phyloP scores from a whole-genome alignment of 2,329 filamentous ascomycete genomes.

The Colletotrichum euphorbiae region DNA sequence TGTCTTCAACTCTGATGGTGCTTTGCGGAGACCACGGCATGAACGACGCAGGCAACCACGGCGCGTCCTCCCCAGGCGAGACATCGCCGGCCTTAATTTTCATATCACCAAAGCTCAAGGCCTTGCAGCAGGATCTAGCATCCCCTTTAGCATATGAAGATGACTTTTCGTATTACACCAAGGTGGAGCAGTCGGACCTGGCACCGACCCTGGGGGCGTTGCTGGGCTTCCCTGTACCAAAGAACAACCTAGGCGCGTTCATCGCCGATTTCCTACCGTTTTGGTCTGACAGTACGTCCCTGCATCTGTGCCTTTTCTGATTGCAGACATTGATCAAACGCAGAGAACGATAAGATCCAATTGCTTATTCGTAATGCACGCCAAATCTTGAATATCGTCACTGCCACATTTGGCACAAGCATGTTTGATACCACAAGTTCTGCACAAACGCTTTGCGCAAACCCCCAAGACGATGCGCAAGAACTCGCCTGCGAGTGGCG shows the following conservation, averaged over 20 bases:
- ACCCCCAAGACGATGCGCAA: constrained; percentile 61
- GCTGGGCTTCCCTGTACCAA: constrained; percentile 86
- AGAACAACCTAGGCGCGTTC: constrained; percentile 90
- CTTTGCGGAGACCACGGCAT: constrained; percentile 97
- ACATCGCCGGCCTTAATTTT: constrained; percentile 94
- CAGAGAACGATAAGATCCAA: constrained; percentile 67
- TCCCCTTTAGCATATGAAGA: constrained; percentile 70
- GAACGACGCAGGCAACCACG: constrained; percentile 98
- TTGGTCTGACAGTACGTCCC: constrained; percentile 72
- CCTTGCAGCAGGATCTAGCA: constrained; percentile 57
- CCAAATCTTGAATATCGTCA: constrained; percentile 83
- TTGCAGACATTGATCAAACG: constrained; percentile 38
- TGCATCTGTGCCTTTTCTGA: too few species aligned
- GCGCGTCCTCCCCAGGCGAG: constrained; percentile 92
- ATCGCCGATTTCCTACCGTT: constrained; percentile 83
- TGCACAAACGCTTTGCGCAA: constrained; percentile 43
- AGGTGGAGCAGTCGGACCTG: constrained; percentile 93
- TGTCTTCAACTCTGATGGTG: constrained; percentile 83
- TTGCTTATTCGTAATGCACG: constrained; percentile 82
- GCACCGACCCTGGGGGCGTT: constrained; percentile 89
- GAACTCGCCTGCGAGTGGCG: constrained; percentile 79
- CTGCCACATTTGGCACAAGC: constrained; percentile 73
- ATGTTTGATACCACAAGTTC: constrained; percentile 52
- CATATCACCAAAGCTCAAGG: constrained; percentile 83
- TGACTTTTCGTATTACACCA: constrained; percentile 86